Percentiles rank a stretch among this genome's conserved stretches.
Evolutionary conservation across 495 filamentous ascomycete genomes (phyloP).

Genomic region (Tuber borchii): DNA sequence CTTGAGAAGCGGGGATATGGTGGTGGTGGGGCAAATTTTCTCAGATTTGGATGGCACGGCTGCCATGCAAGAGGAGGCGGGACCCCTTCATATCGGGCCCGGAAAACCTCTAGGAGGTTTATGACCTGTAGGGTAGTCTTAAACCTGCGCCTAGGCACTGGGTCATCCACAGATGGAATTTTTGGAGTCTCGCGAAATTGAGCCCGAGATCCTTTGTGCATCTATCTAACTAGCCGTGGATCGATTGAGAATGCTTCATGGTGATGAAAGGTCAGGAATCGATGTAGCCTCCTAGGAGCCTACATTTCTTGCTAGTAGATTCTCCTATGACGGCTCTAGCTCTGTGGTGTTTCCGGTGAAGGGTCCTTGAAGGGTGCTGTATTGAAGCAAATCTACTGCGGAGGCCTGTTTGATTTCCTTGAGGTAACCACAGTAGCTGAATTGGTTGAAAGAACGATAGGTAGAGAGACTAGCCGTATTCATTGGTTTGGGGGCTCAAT

Average conservation of each 20-base stretch:
- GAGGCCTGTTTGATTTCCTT: background rate
- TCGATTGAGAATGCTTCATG: background rate
- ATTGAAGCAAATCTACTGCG: too few species aligned
- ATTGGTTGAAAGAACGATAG: too few species aligned
- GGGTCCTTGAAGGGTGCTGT: too few species aligned
- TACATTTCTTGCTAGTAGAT: too few species aligned
- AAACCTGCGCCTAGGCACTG: background rate
- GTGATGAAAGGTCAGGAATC: background rate
- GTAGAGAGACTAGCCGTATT: too few species aligned
- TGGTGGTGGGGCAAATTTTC: background rate
- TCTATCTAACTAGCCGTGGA: background rate
- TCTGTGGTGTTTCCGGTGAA: background rate
- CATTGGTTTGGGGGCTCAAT: background rate
- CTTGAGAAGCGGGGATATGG: background rate
- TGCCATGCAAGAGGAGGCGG: background rate
- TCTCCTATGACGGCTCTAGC: background rate
- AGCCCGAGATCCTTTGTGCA: background rate
- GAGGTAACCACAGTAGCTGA: background rate
- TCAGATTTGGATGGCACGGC: background rate
- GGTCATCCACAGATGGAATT: background rate
- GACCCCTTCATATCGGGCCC: background rate
- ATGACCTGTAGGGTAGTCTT: background rate
- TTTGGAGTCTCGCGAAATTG: background rate
- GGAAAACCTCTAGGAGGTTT: background rate
- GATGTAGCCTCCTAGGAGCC: background rate